Evolutionary conservation across 2,329 filamentous ascomycete genomes (phyloP), one percentile per base, ranked within the genome.

Genomic region (Epichloe typhina): DNA sequence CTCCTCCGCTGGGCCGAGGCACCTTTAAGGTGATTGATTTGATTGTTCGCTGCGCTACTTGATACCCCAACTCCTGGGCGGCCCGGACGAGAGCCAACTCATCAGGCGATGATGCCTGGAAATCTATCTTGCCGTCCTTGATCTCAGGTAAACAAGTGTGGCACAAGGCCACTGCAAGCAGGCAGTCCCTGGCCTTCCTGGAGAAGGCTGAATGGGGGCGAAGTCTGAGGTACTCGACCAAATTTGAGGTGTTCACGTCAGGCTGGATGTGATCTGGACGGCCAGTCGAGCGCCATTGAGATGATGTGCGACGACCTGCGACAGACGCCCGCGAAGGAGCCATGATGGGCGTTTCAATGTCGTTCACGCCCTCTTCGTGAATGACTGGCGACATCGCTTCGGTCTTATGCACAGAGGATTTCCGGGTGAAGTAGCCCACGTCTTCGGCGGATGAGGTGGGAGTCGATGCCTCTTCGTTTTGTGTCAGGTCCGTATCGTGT

Each of bases 111-210:
- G 89, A 85, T 15, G 90, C 87, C 66, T 95, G 90, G 60, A 87
- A 96, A 7, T 83, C 79, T n/a, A 86, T 75, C 38, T 80, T 71
- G 4, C 84, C 88, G 58, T 84, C 75, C 8, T 63, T 79, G 43
- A 82, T 72, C 63, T 97, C 90, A 0, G 91, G 90, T 23, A 95
- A 72, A 62, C 89, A 95, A 1, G 89, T 95, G 63, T 97, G 90
- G 58, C 91, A 96, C 1, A 97, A 71, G 0, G 90, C 88, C 59
- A 96, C 77, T 0, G 84, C 85, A 3, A 97, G 72, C 4, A 97
- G 77, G 57, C 94, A 93, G 62, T 94, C 82, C 53, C 83, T 84
- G 1, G 84, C 86, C 61, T 87, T 89, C 53, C 79, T 79, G 1
- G 90, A 81, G 61, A 95, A 95, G 1, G 80, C 63, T 0, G 88